A percentile compares a stretch with the other conserved stretches of the same genome.
These are phyloP conservation scores for Fusarium setosum DNA, from an alignment of 2,329 filamentous ascomycete species.

Conservation along the genomic window DNA sequence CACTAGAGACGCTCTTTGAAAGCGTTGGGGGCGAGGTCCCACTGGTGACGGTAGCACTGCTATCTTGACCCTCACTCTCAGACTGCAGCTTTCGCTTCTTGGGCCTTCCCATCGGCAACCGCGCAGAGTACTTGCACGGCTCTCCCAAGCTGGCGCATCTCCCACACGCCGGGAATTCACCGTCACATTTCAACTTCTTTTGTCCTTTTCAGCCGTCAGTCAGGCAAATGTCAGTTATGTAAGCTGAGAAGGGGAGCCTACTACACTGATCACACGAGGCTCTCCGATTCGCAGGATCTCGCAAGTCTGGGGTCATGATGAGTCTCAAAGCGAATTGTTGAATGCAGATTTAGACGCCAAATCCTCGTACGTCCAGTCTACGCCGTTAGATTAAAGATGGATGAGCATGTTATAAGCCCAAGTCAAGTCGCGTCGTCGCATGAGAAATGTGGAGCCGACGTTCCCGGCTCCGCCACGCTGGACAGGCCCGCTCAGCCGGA, in stretches of 20 bases:
- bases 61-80: slow-evolving; percentile 14
- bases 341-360: not conserved
- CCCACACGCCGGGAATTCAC: slow-evolving; percentile 34
- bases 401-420: slow-evolving; percentile 25
- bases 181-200: slow-evolving; percentile 44
- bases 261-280: slow-evolving; percentile 44
- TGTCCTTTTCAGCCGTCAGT: too few relatives aligned
- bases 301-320: slow-evolving; percentile 18
- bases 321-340: not conserved
- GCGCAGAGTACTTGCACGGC: slow-evolving; percentile 35
- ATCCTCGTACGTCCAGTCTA: not conserved
- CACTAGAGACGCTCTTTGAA: slow-evolving; percentile 12
- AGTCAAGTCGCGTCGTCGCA: not conserved
- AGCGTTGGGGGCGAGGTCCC: too few relatives aligned
- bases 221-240: slow-evolving; percentile 11
- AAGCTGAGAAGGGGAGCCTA: slow-evolving; percentile 12
- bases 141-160: slow-evolving; percentile 30
- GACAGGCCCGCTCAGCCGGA: slow-evolving; percentile 33
- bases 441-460: slow-evolving; percentile 30
- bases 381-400: not conserved
- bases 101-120: slow-evolving; percentile 40
- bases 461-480: slow-evolving; percentile 28
- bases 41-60: not conserved
- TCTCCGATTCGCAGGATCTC: slow-evolving; percentile 34
- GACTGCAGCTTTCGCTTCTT: slow-evolving; percentile 38